These are phyloP conservation scores for Martensiomyces pterosporus DNA, from an alignment of 192 early-diverging fungal genomes.

Conservation along the genomic window DNA sequence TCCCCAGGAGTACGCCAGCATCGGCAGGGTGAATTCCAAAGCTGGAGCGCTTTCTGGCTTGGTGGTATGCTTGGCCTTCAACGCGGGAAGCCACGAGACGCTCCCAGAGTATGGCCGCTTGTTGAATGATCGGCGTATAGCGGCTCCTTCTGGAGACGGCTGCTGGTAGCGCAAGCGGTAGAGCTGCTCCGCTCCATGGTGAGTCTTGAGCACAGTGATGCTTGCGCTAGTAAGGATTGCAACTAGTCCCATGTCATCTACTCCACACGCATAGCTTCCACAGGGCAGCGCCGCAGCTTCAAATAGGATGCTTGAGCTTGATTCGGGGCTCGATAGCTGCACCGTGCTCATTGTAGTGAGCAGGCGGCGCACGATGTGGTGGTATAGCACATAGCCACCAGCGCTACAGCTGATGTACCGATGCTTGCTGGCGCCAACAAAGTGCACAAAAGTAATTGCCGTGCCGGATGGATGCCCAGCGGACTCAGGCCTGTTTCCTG, in stretches of 20 bases:
- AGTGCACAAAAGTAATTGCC: conserved; percentile 32
- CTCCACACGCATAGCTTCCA: conserved; percentile 16
- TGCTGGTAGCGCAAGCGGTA: conserved; percentile 21
- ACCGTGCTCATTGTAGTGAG: conserved; percentile 42
- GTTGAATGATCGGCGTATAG: conserved; percentile 14
- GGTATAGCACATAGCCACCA: conserved; percentile 35
- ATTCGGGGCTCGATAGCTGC: conserved; percentile 6
- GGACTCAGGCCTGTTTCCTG: conserved; percentile 20
- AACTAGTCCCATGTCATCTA: conserved; percentile 43
- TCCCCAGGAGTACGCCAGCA: conserved; percentile 40
- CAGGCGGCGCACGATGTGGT: conserved; percentile 43
- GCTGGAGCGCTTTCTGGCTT: conserved; percentile 26
- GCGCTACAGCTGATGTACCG: conserved; percentile 44
- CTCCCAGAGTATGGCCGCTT: conserved; percentile 42
- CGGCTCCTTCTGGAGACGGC: not conserved
- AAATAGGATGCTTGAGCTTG: conserved; percentile 14
- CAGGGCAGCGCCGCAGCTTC: conserved; percentile 26
- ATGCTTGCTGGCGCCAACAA: conserved; percentile 45
- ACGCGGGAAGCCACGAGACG: conserved; percentile 41
- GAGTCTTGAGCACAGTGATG: conserved; percentile 24
- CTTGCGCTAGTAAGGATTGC: conserved; percentile 30
- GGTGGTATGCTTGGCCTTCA: conserved; percentile 15
- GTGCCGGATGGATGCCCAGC: conserved; percentile 27
- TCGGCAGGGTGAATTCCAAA: conserved; percentile 13
- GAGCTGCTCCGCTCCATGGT: conserved; percentile 26